Evolutionary conservation across 352 stramenopile genomes (phyloP), one percentile per base, ranked within the genome.

Genomic region (Globisporangium iwayamae): DNA sequence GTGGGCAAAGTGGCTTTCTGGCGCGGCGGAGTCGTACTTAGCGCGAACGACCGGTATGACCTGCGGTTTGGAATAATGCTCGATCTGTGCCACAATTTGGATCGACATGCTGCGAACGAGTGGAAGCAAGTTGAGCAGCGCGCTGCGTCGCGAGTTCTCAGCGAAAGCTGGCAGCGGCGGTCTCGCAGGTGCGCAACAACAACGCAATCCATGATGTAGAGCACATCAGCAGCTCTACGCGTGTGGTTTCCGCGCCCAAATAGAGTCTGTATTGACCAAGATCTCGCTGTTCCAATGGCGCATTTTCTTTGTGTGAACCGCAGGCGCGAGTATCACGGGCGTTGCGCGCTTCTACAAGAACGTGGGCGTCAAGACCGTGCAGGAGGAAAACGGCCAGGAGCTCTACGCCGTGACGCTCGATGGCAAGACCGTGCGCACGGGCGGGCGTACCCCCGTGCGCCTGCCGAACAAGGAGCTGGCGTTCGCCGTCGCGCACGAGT

Each of bases 271-370:
- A 46, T 20, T 46, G 52, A 58, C 52, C 32, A 46, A 58, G 32
- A 58, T 46, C 18, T 46, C 30, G 30, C 14, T 14, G 36, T 41
- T 41, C 36, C 36, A 4, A 41, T 41, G 36, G 1, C 45, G 4
- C 0, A 41, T 41, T 34, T 4, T n/a, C 9, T 59, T 45, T 39
- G 47, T 56, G 7, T 47, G 14, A 38, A 45, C 14, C 39, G 28
- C 39, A 87, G 81, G 86, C n/a, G 79, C 85, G 18, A 93, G 87
- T 67, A 92, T 95, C 67, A 88, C 80, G n/a, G 87, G 87, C 46
- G 70, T 78, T 1, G 62, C 83, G 67, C 83, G 87, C 56, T 96
- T 96, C 57, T 96, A 93, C 73, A 89, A 94, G 68, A 74, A 90
- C 13, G 85, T 93, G 20, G 75, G 70, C 60, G 83, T 96, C 5